Percentiles rank a stretch among this genome's conserved stretches.
phyloP scores from a whole-genome alignment of 108 stramenopile species.

The Nannochloropsis salina region DNA sequence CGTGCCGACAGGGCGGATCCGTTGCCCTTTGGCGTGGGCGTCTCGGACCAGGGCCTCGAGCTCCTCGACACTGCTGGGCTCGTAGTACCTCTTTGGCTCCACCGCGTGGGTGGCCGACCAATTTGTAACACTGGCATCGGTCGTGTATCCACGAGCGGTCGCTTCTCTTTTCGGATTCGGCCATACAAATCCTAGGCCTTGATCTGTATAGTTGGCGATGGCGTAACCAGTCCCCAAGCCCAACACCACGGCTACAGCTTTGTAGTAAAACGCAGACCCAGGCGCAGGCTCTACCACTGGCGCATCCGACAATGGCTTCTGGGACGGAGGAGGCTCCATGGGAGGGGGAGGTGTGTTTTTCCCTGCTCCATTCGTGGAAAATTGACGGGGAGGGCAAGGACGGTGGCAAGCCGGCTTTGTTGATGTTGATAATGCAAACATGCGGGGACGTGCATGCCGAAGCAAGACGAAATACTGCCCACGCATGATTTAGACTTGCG shows the following conservation, averaged over 20 bases:
- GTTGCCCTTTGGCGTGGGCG: slow-evolving; percentile 37
- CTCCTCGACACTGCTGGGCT: slow-evolving; percentile 33
- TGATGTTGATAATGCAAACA: not conserved
- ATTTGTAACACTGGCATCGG: slow-evolving; percentile 26
- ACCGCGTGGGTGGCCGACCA: slow-evolving; percentile 44
- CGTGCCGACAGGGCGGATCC: slow-evolving; percentile 81
- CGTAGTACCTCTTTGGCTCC: slow-evolving; percentile 34
- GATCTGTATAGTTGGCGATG: not conserved
- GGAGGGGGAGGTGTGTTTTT: not conserved
- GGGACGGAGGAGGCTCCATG: not conserved
- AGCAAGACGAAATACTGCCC: not conserved
- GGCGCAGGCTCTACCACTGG: not conserved
- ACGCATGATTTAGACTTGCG: not conserved
- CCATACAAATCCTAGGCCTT: not conserved
- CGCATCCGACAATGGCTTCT: not conserved
- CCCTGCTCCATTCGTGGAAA: too few species aligned
- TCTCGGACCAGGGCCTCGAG: slow-evolving; percentile 36
- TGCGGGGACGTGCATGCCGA: not conserved
- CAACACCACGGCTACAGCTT: not conserved
- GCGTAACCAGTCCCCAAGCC: slow-evolving; percentile 12
- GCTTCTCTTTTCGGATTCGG: not conserved
- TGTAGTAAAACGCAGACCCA: not conserved
- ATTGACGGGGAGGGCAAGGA: not conserved
- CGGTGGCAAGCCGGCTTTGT: not conserved
- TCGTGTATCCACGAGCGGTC: not conserved